Evolutionary conservation across 106 monocot species (phyloP).

Genomic region (Dactylorhiza incarnata): DNA sequence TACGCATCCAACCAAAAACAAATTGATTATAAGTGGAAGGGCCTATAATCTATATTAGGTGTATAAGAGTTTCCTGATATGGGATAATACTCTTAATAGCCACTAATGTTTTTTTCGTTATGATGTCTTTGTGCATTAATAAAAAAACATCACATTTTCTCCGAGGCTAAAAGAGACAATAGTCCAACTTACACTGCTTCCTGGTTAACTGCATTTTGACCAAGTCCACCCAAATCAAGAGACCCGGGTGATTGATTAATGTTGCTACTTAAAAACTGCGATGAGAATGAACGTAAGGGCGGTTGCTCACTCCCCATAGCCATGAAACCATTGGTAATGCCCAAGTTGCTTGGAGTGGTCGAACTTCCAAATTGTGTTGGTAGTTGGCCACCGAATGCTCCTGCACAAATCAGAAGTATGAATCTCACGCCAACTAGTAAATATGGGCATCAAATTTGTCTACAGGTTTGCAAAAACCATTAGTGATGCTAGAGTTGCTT

Average conservation of each 20-base stretch:
- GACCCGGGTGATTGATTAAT: slow-evolving; percentile 18
- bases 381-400: slow-evolving; percentile 24
- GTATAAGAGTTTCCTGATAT: too few relatives aligned
- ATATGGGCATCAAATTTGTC: background rate
- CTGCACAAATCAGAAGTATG: slow-evolving; percentile 17
- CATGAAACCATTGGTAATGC: slow-evolving; percentile 15
- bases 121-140: background rate
- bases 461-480: background rate
- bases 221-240: slow-evolving; percentile 9
- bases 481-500: background rate
- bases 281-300: slow-evolving; percentile 5
- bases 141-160: background rate
- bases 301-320: slow-evolving; percentile 11
- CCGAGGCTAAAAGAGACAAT: background rate
- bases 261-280: slow-evolving; percentile 7
- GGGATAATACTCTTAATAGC: too few relatives aligned
- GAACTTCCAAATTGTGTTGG: slow-evolving; percentile 19
- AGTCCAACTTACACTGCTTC: slow-evolving; percentile 24
- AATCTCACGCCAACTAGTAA: background rate
- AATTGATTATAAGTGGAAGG: too few relatives aligned
- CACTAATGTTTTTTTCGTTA: background rate
- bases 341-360: slow-evolving; percentile 6
- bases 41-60: too few relatives aligned
- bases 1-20: too few relatives aligned
- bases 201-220: slow-evolving; percentile 7